Base-by-base conservation (phyloP, 1,139 yeast species). In the Pichia sp. region DNA sequence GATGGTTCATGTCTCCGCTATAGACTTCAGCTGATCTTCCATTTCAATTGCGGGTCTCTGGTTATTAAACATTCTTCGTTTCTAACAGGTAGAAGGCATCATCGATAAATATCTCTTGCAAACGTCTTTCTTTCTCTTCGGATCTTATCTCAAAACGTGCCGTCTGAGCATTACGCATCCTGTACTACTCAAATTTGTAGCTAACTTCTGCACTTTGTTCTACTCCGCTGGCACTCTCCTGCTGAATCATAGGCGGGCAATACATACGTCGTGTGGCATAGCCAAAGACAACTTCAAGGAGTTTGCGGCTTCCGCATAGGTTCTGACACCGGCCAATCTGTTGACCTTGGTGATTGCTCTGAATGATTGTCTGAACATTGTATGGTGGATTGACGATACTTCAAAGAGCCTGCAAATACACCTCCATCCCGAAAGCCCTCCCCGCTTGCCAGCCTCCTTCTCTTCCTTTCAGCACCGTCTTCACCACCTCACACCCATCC, bases 261-360 rank as follows among this genome's bases (percentile, higher is more conserved):
- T 46, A 70, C 83, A 71, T 64, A 85, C 83, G 74, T 85, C 84
- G 73, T 87, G 91, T 61, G 97, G 97, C 67, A 93, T 83, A 58
- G 97, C 95, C 71, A 93, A 83, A 54, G 96, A 88, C 69, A 95
- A 81, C 74, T 85, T 88, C 74, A 93, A 81, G 46, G 57, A 27
- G 63, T 88, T 34, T 60, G 86, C 79, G 63, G 88, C 96, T 70
- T 93, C 96, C 67, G 97, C 97, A 69, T 90, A 89, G 60, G 87
- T 79, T 84, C 96, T 87, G 52, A 64, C 64, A 73, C 81, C 85
- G 63, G 84, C 83, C 61, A 79, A 78, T 67, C 76, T 70, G 69
- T 80, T 73, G 61, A 84, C 77, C 64, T 70, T 68, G 63, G 76
- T 71, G 66, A 81, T 79, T 71, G 85, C 78, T 77, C 84, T 83